Evolutionary conservation across 495 filamentous ascomycete genomes (phyloP), one percentile per base, ranked within the genome.

Genomic region (Hypoxylon crocopeplum): DNA sequence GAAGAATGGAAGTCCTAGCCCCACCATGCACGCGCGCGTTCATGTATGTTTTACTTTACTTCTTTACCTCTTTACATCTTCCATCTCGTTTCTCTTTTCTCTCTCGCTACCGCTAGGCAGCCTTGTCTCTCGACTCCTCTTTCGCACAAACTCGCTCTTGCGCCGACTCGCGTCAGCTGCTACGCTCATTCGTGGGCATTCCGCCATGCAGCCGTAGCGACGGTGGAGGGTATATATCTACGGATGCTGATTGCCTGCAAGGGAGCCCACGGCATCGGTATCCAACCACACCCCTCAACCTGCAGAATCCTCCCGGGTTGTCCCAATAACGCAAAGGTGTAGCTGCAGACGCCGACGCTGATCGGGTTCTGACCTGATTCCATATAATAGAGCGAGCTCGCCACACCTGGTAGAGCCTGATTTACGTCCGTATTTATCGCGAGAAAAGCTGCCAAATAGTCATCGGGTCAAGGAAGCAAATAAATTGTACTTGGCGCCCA

Each of bases 401-500:
- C 62, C 62, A 48, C 56, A 61, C 39, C 46, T 56, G 30, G 42
- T 44, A 30, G 29, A 11, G 46, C 48, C 36, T 36, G 11, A n/a
- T 60, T 66, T 61, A 66, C 62, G 62, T 40, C 56, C 56, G 56
- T 66, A 66, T 41, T 25, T 7, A 56, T 29, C 40, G n/a, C 44
- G 45, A 46, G 24, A 33, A 19, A 33, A 33, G 32, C 34, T 37
- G 19, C 51, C 29, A 52, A 52, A 5, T 4, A 5, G 5, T 17
- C 22, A n/a, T 33, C 20, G 21, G 56, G 20, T 40, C 40, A 29
- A 36, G 30, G 27, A 55, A 39, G 15, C 16, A 51, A 49, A 45
- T 51, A 51, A 56, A 48, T 56, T 56, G 39, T 8, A 30, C 13
- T 13, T 13, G 46, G 39, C 36, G 38, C 54, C 38, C 54, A 47